These are phyloP conservation scores for Calonectria fujianensis DNA, from an alignment of 2,329 filamentous ascomycete species.

Conservation along the genomic window DNA sequence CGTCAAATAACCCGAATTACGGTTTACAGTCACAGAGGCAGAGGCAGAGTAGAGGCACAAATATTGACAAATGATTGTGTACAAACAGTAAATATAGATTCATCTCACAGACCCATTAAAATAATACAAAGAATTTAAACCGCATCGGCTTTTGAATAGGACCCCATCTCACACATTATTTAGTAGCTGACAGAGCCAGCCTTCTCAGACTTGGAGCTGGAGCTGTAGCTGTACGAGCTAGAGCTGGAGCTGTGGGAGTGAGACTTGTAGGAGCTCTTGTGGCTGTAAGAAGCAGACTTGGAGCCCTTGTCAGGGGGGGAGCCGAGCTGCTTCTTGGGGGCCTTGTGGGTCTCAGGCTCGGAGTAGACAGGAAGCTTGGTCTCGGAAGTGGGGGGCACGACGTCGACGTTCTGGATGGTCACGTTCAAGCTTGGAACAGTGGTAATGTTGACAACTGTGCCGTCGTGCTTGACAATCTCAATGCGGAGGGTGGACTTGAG, in stretches of 20 bases:
- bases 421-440: constrained; percentile 60
- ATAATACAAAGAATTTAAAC: constrained; percentile 28
- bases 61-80: not conserved
- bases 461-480: constrained; percentile 60
- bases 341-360: constrained; percentile 19
- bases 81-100: constrained; percentile 21
- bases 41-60: too few species aligned
- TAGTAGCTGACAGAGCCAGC: not conserved
- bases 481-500: constrained; percentile 56
- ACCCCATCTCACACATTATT: not conserved
- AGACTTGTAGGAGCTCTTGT: not conserved
- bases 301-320: not conserved
- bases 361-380: constrained; percentile 53
- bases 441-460: constrained; percentile 51
- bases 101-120: constrained; percentile 24
- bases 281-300: not conserved
- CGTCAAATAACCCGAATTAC: not conserved
- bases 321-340: constrained; percentile 35
- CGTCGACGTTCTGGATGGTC: constrained; percentile 57
- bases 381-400: constrained; percentile 45
- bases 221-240: not conserved
- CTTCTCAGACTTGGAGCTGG: not conserved
- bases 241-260: not conserved
- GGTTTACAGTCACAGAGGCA: not conserved
- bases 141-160: constrained; percentile 16